Evolutionary conservation across 2,329 filamentous ascomycete genomes (phyloP).

Genomic region (Trichoderma breve): DNA sequence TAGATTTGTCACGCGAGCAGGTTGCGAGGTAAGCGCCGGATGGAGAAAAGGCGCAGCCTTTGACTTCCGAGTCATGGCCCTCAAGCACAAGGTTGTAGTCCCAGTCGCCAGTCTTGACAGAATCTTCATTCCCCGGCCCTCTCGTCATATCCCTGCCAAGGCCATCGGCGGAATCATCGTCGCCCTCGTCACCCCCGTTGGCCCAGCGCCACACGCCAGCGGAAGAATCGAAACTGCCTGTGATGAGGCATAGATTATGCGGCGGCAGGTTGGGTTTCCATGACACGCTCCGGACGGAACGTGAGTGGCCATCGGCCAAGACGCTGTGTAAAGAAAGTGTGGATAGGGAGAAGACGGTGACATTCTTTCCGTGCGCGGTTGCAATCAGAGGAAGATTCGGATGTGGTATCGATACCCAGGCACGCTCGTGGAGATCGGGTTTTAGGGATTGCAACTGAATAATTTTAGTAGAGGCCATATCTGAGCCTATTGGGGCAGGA

Average conservation of each 20-base stretch:
- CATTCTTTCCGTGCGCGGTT: slow-evolving; percentile 81
- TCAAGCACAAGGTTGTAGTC: slow-evolving; percentile 89
- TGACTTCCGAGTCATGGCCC: slow-evolving; percentile 92
- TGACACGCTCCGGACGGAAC: slow-evolving; percentile 78
- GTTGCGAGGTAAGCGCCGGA: slow-evolving; percentile 80
- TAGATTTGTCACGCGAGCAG: slow-evolving; percentile 86
- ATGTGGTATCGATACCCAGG: slow-evolving; percentile 84
- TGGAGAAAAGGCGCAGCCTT: slow-evolving; percentile 72
- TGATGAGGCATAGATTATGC: slow-evolving; percentile 74
- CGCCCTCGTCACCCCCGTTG: slow-evolving; percentile 46
- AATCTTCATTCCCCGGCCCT: slow-evolving; percentile 10
- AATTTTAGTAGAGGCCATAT: slow-evolving; percentile 31
- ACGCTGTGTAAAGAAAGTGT: slow-evolving; percentile 76
- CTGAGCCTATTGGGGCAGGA: neutral
- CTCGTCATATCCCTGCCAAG: slow-evolving; percentile 46
- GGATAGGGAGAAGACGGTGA: slow-evolving; percentile 84
- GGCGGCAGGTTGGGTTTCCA: slow-evolving; percentile 75
- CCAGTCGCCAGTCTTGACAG: slow-evolving; percentile 64
- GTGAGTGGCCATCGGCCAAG: slow-evolving; percentile 84
- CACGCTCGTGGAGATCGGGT: slow-evolving; percentile 64
- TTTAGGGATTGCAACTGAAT: slow-evolving; percentile 50
- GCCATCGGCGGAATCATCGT: slow-evolving; percentile 24
- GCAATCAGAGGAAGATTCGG: slow-evolving; percentile 84
- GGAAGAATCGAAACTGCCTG: slow-evolving; percentile 89
- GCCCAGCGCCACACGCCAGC: slow-evolving; percentile 76